Conservation (phyloP, 495 filamentous ascomycete genomes). For the Podospora tetraspora region DNA sequence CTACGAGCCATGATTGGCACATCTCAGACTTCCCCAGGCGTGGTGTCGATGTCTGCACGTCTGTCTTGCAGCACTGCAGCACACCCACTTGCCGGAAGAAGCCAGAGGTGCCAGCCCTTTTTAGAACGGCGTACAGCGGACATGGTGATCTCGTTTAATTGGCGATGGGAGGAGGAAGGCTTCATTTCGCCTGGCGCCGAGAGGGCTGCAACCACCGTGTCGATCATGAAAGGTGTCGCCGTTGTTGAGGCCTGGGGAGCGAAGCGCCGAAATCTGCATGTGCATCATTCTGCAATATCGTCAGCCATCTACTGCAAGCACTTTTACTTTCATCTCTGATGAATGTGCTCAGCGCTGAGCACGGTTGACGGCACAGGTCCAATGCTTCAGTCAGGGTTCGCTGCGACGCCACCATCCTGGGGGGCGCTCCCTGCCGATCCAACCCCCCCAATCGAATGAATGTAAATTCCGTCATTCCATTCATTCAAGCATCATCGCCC, state of each 20-base stretch:
- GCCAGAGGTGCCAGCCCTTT: background rate
- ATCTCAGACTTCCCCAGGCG: background rate
- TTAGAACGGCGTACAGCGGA: background rate
- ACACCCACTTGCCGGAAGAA: background rate
- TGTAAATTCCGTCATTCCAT: background rate
- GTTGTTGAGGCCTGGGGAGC: background rate
- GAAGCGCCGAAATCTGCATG: background rate
- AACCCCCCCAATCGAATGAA: background rate
- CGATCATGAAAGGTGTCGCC: background rate
- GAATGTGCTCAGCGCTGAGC: background rate
- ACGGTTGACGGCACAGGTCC: background rate
- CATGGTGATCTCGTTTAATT: background rate
- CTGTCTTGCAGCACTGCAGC: slow-evolving; percentile 1
- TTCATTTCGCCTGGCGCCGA: slow-evolving; percentile 12
- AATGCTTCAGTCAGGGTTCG: background rate
- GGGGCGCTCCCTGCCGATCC: background rate
- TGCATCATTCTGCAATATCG: background rate
- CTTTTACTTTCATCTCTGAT: background rate
- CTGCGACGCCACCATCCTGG: background rate
- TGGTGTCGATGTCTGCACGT: background rate
- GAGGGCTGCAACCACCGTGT: background rate
- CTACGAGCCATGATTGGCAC: slow-evolving; percentile 9
- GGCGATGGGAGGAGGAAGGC: background rate
- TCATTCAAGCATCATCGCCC: background rate
- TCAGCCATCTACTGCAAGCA: background rate